Evolutionary conservation across 768 basidiomycete species (phyloP).

Genomic region (Rhizopogon vesiculosus): DNA sequence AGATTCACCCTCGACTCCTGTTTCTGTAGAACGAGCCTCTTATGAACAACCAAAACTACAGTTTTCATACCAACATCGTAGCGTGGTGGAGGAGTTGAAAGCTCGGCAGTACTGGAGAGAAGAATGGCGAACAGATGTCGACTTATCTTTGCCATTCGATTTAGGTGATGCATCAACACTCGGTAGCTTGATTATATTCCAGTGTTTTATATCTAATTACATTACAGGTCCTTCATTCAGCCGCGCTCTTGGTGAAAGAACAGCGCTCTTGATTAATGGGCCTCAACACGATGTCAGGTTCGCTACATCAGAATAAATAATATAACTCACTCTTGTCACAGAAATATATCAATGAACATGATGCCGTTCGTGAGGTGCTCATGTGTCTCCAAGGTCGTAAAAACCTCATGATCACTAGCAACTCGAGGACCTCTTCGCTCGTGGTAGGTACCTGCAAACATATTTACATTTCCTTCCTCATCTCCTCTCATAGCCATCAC

Average conservation of each 20-base stretch:
- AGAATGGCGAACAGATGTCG: constrained; percentile 52
- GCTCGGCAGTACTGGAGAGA: constrained; percentile 70
- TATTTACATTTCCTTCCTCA: neutral
- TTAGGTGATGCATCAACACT: constrained; percentile 71
- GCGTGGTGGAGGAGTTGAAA: constrained; percentile 58
- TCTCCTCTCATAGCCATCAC: constrained; percentile 34
- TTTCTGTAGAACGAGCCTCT: constrained; percentile 1
- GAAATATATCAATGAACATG: constrained; percentile 70
- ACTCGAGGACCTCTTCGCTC: constrained; percentile 28
- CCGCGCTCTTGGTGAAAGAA: constrained; percentile 32
- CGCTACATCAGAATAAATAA: neutral
- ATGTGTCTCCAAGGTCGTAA: constrained; percentile 71
- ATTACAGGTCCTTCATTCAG: constrained; percentile 41
- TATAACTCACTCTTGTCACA: constrained; percentile 18
- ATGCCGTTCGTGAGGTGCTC: constrained; percentile 73
- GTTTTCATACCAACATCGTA: constrained; percentile 36
- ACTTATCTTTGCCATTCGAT: constrained; percentile 44
- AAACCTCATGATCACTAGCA: constrained; percentile 48
- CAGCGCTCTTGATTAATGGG: constrained; percentile 34
- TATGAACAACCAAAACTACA: constrained; percentile 23
- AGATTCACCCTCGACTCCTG: neutral
- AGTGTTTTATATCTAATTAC: neutral
- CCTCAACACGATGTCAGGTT: constrained; percentile 37
- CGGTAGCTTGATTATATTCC: constrained; percentile 33
- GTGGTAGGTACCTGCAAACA: constrained; percentile 16